A percentile compares a stretch with the other conserved stretches of the same genome.
phyloP scores from a whole-genome alignment of 202 grass and related monocot species.

The Musa balbisiana region DNA sequence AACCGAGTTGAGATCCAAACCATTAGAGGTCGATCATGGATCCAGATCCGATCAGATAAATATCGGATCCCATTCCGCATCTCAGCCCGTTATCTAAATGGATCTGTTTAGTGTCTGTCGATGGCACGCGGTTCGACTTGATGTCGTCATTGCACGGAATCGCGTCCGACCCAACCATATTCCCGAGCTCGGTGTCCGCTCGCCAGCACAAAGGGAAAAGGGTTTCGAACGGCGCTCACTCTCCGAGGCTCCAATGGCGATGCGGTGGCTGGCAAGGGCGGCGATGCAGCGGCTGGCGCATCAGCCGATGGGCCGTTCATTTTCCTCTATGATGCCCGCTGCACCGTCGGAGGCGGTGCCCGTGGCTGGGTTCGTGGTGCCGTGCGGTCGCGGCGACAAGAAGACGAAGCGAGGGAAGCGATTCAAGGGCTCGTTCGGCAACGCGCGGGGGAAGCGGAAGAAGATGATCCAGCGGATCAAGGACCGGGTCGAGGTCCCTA shows the following conservation, averaged over 20 bases:
- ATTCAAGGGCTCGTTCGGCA: slow-evolving; percentile 94
- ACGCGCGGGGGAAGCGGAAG: slow-evolving; percentile 70
- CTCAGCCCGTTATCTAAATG: too few relatives aligned
- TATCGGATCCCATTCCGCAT: too few relatives aligned
- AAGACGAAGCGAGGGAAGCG: slow-evolving; percentile 93
- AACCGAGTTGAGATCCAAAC: too few relatives aligned
- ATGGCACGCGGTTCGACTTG: background rate
- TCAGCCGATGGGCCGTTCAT: slow-evolving; percentile 17
- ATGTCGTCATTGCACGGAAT: too few relatives aligned
- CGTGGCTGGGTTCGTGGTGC: slow-evolving; percentile 34
- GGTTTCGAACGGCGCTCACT: slow-evolving; percentile 33
- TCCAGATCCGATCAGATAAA: too few relatives aligned
- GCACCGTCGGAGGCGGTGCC: background rate
- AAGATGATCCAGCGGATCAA: slow-evolving; percentile 96
- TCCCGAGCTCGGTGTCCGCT: background rate
- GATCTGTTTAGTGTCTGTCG: too few relatives aligned
- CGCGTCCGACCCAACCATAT: background rate
- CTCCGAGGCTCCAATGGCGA: slow-evolving; percentile 44
- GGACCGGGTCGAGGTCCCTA: slow-evolving; percentile 90
- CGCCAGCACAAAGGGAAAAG: background rate
- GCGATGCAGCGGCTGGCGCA: slow-evolving; percentile 21
- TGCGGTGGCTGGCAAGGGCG: slow-evolving; percentile 41
- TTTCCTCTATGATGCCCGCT: slow-evolving; percentile 14
- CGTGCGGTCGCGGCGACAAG: slow-evolving; percentile 92
- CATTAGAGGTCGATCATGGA: too few relatives aligned